A percentile compares a stretch with the other conserved stretches of the same genome.
These are phyloP conservation scores for Axilococcus clingmanii DNA, from an alignment of 139 green algal genomes.

Conservation along the genomic window DNA sequence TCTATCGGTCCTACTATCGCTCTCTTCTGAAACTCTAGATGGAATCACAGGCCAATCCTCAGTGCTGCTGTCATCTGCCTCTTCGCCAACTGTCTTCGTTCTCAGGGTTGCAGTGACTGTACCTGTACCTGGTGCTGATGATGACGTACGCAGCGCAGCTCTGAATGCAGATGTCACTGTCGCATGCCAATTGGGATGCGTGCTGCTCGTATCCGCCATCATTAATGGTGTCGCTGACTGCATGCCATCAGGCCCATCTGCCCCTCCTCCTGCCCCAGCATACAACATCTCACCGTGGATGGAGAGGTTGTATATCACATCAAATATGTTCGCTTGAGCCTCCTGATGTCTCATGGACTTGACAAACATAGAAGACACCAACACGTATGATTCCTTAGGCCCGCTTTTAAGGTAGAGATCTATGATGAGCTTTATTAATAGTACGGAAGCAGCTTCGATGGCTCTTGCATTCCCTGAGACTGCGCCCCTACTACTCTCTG, in stretches of 20 bases:
- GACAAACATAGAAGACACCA: slow-evolving; percentile 58
- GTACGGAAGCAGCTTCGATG: slow-evolving; percentile 32
- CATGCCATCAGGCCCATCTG: not conserved
- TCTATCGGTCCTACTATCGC: slow-evolving; percentile 11
- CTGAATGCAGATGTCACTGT: slow-evolving; percentile 20
- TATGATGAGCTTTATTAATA: slow-evolving; percentile 65
- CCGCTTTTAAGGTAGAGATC: slow-evolving; percentile 50
- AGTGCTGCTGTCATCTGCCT: not conserved
- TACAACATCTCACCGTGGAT: slow-evolving; percentile 42
- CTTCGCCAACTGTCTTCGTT: not conserved
- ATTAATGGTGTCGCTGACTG: not conserved
- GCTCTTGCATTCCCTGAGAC: not conserved
- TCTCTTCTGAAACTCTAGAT: not conserved
- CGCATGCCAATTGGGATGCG: slow-evolving; percentile 4
- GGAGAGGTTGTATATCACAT: slow-evolving; percentile 63
- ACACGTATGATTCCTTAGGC: slow-evolving; percentile 28
- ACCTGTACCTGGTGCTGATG: not conserved
- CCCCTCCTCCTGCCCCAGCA: not conserved
- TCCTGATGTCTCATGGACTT: slow-evolving; percentile 11
- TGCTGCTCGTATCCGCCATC: not conserved
- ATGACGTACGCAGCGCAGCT: slow-evolving; percentile 4
- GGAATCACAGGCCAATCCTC: not conserved
- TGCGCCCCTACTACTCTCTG: not conserved
- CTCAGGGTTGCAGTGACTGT: not conserved
- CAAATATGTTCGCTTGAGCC: slow-evolving; percentile 45